Evolutionary conservation across 192 early-diverging fungal species (phyloP).

Genomic region (Entrophospora sp.): DNA sequence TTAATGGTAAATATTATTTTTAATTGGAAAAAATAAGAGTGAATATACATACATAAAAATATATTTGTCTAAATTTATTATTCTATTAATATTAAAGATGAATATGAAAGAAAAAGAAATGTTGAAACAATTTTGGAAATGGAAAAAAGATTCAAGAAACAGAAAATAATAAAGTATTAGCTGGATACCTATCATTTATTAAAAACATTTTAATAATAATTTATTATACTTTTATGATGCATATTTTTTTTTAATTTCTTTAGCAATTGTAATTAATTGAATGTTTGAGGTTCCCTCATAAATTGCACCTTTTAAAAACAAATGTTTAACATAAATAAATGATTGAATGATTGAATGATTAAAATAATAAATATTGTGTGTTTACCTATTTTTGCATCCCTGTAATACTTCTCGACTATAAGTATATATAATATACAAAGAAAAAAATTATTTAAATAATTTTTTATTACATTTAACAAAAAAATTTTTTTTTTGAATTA

Average conservation of each 20-base stretch:
- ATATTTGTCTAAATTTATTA: background rate
- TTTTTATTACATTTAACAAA: background rate
- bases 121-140: conserved; percentile 5
- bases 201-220: no score
- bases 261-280: conserved; percentile 86
- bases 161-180: no score
- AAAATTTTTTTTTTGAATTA: background rate
- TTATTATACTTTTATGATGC: no score
- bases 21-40: background rate
- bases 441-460: background rate
- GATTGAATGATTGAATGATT: background rate
- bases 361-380: no score
- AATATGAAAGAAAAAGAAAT: conserved; percentile 12
- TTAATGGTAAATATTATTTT: conserved; percentile 14
- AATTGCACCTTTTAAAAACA: conserved; percentile 47
- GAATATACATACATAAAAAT: background rate
- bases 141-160: conserved; percentile 31
- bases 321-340: background rate
- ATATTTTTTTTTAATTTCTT: conserved; percentile 30
- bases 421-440: background rate
- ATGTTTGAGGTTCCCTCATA: conserved; percentile 95
- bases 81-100: background rate
- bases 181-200: no score
- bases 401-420: conserved; percentile 84
- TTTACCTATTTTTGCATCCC: conserved; percentile 91